Base-by-base conservation (phyloP, 148 eudicot species). In the Chenopodium formosanum region DNA sequence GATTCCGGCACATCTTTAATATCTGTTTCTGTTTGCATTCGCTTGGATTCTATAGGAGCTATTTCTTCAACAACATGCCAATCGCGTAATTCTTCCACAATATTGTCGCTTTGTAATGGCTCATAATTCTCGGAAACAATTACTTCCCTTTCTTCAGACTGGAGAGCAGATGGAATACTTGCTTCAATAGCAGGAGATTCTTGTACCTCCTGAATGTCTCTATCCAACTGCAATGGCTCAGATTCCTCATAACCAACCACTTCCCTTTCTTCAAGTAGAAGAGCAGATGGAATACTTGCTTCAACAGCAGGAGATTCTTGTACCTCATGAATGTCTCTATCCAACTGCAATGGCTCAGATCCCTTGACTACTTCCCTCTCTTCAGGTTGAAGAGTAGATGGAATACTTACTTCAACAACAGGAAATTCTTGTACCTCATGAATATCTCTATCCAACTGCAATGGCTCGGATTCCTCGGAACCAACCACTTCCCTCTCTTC, bases 31-130 rank as follows among this genome's bases (percentile, higher is more conserved):
- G 29, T 48, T 65, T 67, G 53, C 70, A 60, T 40, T 58, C 23
- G 12, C 72, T 81, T 62, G 17, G 76, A 19, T 20, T 75, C 79
- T 7, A 50, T 31, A 65, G 37, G 48, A 65, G 65, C 52, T n/a
- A 27, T 71, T 48, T 32, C 80, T 70, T 75, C 80, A 69, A 63
- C 58, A 75, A 71, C 56, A 83, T 70, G 82, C 44, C 70, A 63
- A 53, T 74, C 75, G 56, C 56, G 79, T 6, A 75, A 16, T 32
- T 50, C 67, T 74, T 67, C 76, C 27, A 12, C 10, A 37, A 19
- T 34, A 37, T 22, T 68, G 47, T 83, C 29, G 14, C 27, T 73
- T 37, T 48, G 74, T 31, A 66, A 46, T 60, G 79, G 17, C 82
- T 62, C 31, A 1, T 50, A 20, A 3, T 62, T 25, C 11, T 62